Evolutionary conservation across 2,329 filamentous ascomycete genomes (phyloP), one percentile per base, ranked within the genome.

Genomic region (Paecilomyces fulvus): DNA sequence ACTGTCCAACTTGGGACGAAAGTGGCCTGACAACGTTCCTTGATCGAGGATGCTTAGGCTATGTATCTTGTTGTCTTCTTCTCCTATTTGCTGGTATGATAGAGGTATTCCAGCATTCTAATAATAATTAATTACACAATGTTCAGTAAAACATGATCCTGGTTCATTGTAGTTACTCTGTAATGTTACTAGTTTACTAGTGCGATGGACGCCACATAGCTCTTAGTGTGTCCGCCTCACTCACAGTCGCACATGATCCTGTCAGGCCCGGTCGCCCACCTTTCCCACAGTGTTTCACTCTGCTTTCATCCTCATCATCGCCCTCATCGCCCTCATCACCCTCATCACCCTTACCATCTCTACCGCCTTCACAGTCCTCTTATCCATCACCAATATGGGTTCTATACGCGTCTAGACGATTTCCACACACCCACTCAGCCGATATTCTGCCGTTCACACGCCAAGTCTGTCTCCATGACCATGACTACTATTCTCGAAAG

Each of bases 401-500:
- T 43, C 37, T 43, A 43, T 43, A 43, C 37, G n/a, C 37, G 14
- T 43, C 37, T 43, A 43, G 37, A 43, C 37, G 37, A 8, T 17
- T 43, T 43, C 8, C n/a, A 43, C 37, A 5, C 37, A 43, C 49
- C 20, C 49, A 25, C 49, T 23, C 53, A 14, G 21, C 8, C 17
- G 17, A 30, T 20, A 25, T 25, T 33, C 10, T 31, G 14, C 31
- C 30, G 33, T 50, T 37, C 7, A 25, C 49, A 54, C 37, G 37
- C 37, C 37, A 43, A 28, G 37, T 28, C 58, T 48, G 53, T 61
- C 60, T 63, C 59, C 58, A 72, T 70, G 67, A 70, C 70, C 51
- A 72, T 70, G 67, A 70, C 70, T 50, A 60, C 67, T 33, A 70
- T 65, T 14, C 65, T 71, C 10, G 72, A 72, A 64, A 66, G 68